phyloP scores from a whole-genome alignment of 371 early-diverging fungal species.

The Mortierella sp. region DNA sequence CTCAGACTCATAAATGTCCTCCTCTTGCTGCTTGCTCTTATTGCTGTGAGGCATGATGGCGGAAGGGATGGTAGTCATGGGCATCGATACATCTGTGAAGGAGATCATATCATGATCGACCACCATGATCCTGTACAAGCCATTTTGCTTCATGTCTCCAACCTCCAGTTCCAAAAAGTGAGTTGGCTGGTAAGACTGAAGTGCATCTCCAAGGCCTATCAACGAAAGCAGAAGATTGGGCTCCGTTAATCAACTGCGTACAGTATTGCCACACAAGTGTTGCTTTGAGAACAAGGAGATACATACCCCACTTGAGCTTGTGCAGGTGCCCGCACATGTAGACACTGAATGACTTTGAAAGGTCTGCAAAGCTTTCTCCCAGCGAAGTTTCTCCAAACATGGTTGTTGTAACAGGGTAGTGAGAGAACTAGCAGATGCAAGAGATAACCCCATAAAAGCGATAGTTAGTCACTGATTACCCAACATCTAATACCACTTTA shows the following conservation, averaged over 20 bases:
- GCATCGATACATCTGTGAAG: slow-evolving; percentile 80
- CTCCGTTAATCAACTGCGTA: background rate
- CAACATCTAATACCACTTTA: background rate
- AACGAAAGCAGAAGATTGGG: background rate
- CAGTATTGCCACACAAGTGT: background rate
- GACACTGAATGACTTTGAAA: slow-evolving; percentile 75
- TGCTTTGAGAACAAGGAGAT: background rate
- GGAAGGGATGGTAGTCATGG: slow-evolving; percentile 69
- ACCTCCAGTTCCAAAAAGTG: slow-evolving; percentile 88
- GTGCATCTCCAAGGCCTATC: slow-evolving; percentile 73
- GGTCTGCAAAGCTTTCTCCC: slow-evolving; percentile 72
- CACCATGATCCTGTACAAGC: slow-evolving; percentile 84
- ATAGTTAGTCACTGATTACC: background rate
- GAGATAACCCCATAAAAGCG: background rate
- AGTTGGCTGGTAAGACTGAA: slow-evolving; percentile 75
- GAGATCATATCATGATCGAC: slow-evolving; percentile 91
- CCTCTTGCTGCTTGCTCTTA: slow-evolving; percentile 11
- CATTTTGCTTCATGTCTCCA: slow-evolving; percentile 91
- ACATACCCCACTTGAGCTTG: slow-evolving; percentile 75
- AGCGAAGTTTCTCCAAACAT: slow-evolving; percentile 77
- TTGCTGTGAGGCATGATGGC: slow-evolving; percentile 46
- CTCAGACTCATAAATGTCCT: slow-evolving; percentile 10
- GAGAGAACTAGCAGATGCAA: slow-evolving; percentile 67
- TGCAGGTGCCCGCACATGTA: slow-evolving; percentile 94
- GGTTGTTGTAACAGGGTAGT: slow-evolving; percentile 90